phyloP scores from a whole-genome alignment of 352 stramenopile genomes.

The Phytophthora podocarpi region DNA sequence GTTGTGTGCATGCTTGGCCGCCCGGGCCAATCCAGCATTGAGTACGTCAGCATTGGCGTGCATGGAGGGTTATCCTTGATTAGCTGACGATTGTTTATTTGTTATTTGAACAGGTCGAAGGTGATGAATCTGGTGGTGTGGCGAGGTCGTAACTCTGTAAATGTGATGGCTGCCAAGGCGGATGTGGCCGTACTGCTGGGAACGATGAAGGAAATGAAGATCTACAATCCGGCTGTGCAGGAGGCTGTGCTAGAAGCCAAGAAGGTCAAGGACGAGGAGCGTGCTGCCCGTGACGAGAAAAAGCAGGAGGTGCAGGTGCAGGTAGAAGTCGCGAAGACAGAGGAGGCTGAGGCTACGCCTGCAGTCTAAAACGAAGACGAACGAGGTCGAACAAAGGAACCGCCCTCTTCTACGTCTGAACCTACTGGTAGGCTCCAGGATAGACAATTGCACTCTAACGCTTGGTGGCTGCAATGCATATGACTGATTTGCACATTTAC shows the following conservation, averaged over 20 bases:
- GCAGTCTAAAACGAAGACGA: conserved; percentile 17
- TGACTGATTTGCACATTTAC: conserved; percentile 11
- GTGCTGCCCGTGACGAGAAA: conserved; percentile 45
- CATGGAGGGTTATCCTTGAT: neutral
- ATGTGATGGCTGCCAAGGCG: conserved; percentile 86
- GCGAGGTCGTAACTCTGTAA: conserved; percentile 87
- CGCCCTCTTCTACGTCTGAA: neutral
- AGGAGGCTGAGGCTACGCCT: conserved; percentile 13
- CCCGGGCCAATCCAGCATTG: conserved; percentile 59
- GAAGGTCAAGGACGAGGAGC: conserved; percentile 51
- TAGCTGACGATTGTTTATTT: conserved; percentile 18
- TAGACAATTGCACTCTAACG: conserved; percentile 22
- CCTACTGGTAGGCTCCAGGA: too few relatives aligned
- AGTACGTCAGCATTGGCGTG: too few relatives aligned
- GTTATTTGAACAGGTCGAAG: conserved; percentile 54
- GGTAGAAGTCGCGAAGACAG: conserved; percentile 5
- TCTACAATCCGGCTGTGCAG: conserved; percentile 59
- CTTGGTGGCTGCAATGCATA: conserved; percentile 14
- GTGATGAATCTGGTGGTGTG: conserved; percentile 88
- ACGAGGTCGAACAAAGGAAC: neutral
- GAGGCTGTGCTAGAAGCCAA: conserved; percentile 54
- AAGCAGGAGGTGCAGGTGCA: conserved; percentile 22
- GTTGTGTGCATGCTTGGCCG: conserved; percentile 76
- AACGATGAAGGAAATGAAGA: conserved; percentile 86
- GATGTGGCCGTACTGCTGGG: conserved; percentile 76